A percentile compares a stretch with the other conserved stretches of the same genome.
These are phyloP conservation scores for Flaveria floridana DNA, from an alignment of 140 eudicot species.

Conservation along the genomic window DNA sequence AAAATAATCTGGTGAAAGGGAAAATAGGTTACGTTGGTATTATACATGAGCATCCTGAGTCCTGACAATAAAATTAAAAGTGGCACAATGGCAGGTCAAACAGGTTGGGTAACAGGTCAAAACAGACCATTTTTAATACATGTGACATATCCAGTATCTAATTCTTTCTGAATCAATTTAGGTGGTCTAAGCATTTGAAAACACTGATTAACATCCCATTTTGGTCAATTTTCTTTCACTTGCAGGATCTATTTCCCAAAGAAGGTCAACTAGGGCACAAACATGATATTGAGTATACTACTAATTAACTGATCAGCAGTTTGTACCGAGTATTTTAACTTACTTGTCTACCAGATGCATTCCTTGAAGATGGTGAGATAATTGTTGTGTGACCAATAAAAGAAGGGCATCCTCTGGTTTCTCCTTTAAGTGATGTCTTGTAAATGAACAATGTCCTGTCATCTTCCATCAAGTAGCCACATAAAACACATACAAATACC, in stretches of 20 bases:
- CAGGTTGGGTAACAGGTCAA: neutral
- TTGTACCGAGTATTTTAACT: conserved; percentile 27
- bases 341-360: conserved; percentile 64
- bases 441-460: conserved; percentile 56
- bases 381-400: conserved; percentile 66
- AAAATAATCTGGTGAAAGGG: conserved; percentile 49
- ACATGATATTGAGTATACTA: conserved; percentile 7
- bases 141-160: no score
- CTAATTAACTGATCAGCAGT: neutral
- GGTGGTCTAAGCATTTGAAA: neutral
- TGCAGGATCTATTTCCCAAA: conserved; percentile 29
- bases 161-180: neutral
- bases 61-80: neutral
- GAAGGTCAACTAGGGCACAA: conserved; percentile 25
- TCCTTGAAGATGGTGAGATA: conserved; percentile 43
- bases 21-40: conserved; percentile 12
- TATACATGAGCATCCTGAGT: neutral
- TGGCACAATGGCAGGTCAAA: neutral
- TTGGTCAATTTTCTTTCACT: neutral
- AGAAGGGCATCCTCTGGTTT: conserved; percentile 60
- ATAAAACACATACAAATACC: conserved; percentile 56
- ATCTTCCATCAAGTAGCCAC: conserved; percentile 56
- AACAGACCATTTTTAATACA: neutral
- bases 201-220: conserved; percentile 14
- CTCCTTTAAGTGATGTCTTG: conserved; percentile 47